Evolutionary conservation across 768 basidiomycete species (phyloP), one percentile per base, ranked within the genome.

Genomic region (Clitopilus passeckerianus): DNA sequence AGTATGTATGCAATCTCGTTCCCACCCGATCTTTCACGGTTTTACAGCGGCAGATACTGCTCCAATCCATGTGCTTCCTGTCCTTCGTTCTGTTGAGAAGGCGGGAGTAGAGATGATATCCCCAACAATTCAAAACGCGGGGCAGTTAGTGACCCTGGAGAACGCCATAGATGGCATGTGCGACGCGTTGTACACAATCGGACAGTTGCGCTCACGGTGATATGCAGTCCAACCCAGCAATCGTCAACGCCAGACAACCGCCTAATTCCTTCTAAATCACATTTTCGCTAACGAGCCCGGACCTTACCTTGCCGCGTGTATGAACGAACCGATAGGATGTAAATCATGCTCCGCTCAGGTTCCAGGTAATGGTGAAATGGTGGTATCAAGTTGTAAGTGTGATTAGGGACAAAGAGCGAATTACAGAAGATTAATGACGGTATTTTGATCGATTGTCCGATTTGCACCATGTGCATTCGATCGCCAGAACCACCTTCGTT

Each of bases 381-480:
- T 41, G 37, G 37, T 41, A 50, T 23, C 46, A 50, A 50, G 46
- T 20, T 20, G 46, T 50, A 10, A 23, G 46, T 23, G 18, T 50
- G 18, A 50, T 50, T 20, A 50, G 46, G 46, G 22, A 50, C 46
- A 50, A 50, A 5, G 46, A 50, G 46, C 46, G 46, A 50, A 50
- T 50, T 50, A 50, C 46, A 50, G 46, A 41, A n/a, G 37, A 41
- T 41, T 50, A 50, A 50, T 50, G 46, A 50, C 46, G 46, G 46
- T 50, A 50, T 50, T 50, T 23, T 50, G 46, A 50, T 50, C 46
- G 20, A 50, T 50, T 50, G 46, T 50, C 46, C 46, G 10, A 41
- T 12, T 15, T 41, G 37, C 37, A 41, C 37, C 37, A 50, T 50
- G 46, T 50, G 46, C 46, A 10, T 50, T 50, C 12, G 16, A 18